These are phyloP conservation scores for Flaveria trinervia DNA, from an alignment of 129 eudicot species.

Conservation along the genomic window DNA sequence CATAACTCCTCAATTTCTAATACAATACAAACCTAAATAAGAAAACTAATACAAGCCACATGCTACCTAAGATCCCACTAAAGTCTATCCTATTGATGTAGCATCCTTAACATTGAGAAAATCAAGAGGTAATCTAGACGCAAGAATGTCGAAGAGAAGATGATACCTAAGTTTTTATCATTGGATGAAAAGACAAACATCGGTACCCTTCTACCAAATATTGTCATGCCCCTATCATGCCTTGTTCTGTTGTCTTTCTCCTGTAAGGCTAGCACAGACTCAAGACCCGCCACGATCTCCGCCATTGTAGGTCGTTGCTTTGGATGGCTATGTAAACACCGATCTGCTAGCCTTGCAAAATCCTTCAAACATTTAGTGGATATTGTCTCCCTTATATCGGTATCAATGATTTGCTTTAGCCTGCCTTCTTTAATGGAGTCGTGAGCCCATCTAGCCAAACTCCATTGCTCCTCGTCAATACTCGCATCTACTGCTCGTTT, in stretches of 20 bases:
- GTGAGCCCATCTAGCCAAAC: slow-evolving; percentile 35
- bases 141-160: neutral
- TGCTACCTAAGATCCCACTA: too few relatives aligned
- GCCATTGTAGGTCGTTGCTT: slow-evolving; percentile 35
- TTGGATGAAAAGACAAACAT: neutral
- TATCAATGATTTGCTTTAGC: slow-evolving; percentile 35
- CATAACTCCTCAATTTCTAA: too few relatives aligned
- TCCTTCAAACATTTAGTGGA: slow-evolving; percentile 31
- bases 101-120: too few relatives aligned
- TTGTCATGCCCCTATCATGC: neutral
- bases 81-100: too few relatives aligned
- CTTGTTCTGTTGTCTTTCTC: slow-evolving; percentile 2
- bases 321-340: slow-evolving; percentile 29
- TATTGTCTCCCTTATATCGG: slow-evolving; percentile 30
- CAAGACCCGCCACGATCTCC: slow-evolving; percentile 26
- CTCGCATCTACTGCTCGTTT: slow-evolving; percentile 39
- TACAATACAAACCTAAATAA: too few relatives aligned
- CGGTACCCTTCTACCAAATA: neutral
- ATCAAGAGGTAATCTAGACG: too few relatives aligned
- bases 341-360: slow-evolving; percentile 32
- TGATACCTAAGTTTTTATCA: neutral
- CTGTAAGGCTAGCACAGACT: slow-evolving; percentile 18
- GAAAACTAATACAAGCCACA: too few relatives aligned
- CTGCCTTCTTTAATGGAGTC: slow-evolving; percentile 35
- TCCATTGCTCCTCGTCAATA: slow-evolving; percentile 33